Percentiles rank a stretch among this genome's conserved stretches.
Evolutionary conservation across 2,329 filamentous ascomycete species (phyloP).

Genomic region (Davidsoniella neocaledoniae): DNA sequence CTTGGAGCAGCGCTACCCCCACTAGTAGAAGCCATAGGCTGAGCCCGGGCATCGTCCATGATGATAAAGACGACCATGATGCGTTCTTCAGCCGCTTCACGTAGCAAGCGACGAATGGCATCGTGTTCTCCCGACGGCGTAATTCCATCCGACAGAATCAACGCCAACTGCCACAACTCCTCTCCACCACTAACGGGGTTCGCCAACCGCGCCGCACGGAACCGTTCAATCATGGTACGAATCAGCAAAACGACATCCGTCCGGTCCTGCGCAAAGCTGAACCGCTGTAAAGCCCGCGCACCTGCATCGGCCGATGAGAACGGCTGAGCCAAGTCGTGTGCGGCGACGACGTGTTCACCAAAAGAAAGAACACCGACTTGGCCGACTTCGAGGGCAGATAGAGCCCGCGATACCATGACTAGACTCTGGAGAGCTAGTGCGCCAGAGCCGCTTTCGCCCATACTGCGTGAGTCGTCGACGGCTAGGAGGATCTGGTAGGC

Average conservation of each 20-base stretch:
- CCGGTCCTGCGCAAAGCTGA: conserved; percentile 68
- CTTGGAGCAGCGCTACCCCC: conserved; percentile 21
- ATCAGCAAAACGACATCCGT: conserved; percentile 76
- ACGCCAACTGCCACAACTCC: conserved; percentile 87
- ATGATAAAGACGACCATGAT: conserved; percentile 99
- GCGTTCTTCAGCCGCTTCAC: conserved; percentile 77
- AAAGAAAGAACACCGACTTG: conserved; percentile 88
- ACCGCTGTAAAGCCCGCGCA: conserved; percentile 30
- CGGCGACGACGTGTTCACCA: conserved; percentile 65
- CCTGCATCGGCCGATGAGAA: conserved; percentile 38
- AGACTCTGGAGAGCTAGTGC: conserved; percentile 83
- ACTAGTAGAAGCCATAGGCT: not conserved
- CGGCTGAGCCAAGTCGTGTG: conserved; percentile 69
- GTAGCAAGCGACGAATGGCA: conserved; percentile 61
- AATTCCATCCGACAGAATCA: conserved; percentile 86
- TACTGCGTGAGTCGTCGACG: conserved; percentile 87
- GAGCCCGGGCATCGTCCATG: conserved; percentile 46
- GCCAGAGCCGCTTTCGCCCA: conserved; percentile 66
- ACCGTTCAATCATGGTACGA: conserved; percentile 59
- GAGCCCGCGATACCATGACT: conserved; percentile 70
- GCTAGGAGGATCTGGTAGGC: conserved; percentile 95
- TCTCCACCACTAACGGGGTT: conserved; percentile 25
- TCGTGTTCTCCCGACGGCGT: conserved; percentile 72
- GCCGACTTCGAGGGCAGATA: conserved; percentile 87
- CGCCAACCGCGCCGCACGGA: conserved; percentile 56